These are phyloP conservation scores for Penicillium cataractarum DNA, from an alignment of 495 filamentous ascomycete species.

Conservation along the genomic window DNA sequence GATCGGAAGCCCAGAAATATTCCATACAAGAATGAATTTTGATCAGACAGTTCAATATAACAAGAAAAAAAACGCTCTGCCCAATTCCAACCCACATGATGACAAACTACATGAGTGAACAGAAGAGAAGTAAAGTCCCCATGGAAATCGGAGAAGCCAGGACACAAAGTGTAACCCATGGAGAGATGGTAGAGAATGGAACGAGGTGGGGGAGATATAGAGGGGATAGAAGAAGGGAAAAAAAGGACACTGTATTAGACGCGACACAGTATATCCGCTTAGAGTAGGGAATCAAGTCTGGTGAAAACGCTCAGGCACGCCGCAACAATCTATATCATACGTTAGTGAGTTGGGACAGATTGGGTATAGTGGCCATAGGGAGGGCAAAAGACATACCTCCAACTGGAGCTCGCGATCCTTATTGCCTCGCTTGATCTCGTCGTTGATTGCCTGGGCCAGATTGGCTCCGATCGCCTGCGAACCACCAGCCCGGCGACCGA, in stretches of 20 bases:
- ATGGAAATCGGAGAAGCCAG: constrained; percentile 2
- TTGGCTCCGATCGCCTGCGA: constrained; percentile 88
- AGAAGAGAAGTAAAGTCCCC: constrained; percentile 30
- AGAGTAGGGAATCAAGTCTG: constrained; percentile 90
- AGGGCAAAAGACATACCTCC: constrained; percentile 63
- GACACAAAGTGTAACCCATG: constrained; percentile 4
- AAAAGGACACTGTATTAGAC: constrained; percentile 33
- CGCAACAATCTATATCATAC: constrained; percentile 70
- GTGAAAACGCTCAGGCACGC: constrained; percentile 97
- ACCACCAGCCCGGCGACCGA: constrained; percentile 75
- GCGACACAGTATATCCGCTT: constrained; percentile 36
- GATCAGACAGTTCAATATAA: constrained; percentile 28
- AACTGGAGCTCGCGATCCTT: constrained; percentile 94
- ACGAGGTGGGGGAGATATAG: constrained; percentile 21
- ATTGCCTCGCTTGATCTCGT: constrained; percentile 81
- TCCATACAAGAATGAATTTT: constrained; percentile 39
- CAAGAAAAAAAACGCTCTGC: constrained; percentile 27
- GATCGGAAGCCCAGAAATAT: constrained; percentile 19
- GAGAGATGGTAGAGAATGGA: constrained; percentile 16
- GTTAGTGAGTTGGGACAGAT: constrained; percentile 22
- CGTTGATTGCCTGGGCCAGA: constrained; percentile 80
- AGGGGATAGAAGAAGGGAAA: constrained; percentile 18
- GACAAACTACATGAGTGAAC: constrained; percentile 42
- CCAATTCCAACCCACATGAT: constrained; percentile 39
- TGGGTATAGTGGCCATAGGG: neutral